phyloP scores from a whole-genome alignment of 2,329 filamentous ascomycete species.

The Cryphonectria carpinicola region DNA sequence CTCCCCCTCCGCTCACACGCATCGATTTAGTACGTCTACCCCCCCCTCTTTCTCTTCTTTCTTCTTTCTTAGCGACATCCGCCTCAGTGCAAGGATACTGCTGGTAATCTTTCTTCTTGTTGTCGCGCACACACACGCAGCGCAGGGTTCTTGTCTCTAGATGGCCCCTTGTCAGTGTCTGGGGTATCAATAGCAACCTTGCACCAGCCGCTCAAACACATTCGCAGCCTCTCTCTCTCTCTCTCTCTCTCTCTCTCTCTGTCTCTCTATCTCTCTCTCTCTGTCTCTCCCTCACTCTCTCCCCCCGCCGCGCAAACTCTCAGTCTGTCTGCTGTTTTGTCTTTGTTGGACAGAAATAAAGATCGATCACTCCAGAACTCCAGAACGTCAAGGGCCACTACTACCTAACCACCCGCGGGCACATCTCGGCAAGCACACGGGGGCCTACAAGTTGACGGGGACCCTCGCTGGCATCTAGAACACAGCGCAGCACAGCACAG shows the following conservation, averaged over 20 bases:
- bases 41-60: neutral
- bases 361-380: constrained; percentile 2
- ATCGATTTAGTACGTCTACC: constrained; percentile 23
- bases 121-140: neutral
- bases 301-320: too few relatives aligned
- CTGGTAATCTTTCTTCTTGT: neutral
- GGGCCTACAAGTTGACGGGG: neutral
- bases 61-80: neutral
- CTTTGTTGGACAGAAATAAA: neutral
- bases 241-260: neutral
- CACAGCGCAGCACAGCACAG: too few relatives aligned
- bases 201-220: neutral
- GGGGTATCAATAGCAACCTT: neutral
- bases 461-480: neutral
- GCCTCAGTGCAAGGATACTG: constrained; percentile 25
- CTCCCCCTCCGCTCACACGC: constrained; percentile 28
- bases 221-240: neutral
- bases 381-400: neutral
- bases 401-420: neutral
- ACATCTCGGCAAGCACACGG: neutral
- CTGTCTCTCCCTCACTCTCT: neutral
- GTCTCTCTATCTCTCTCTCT: neutral
- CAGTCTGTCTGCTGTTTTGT: too few relatives aligned
- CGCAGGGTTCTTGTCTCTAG: neutral
- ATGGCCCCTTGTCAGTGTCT: neutral